phyloP scores from a whole-genome alignment of 192 early-diverging fungal species.

The Tieghemiomyces parasiticus region DNA sequence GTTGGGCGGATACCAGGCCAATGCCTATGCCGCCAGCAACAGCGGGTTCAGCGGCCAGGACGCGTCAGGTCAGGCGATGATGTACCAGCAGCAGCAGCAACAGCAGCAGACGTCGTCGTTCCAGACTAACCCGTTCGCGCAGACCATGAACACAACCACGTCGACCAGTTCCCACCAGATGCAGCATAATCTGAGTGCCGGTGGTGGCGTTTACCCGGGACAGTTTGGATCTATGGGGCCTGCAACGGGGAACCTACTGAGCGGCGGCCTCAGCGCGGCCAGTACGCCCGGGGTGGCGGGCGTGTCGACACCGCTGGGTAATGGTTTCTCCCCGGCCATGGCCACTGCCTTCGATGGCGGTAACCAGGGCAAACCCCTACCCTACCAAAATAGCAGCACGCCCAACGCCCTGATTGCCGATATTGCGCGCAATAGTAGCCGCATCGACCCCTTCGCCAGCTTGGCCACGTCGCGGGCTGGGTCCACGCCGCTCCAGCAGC shows the following conservation, averaged over 20 bases:
- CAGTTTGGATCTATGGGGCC: no score
- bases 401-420: slow-evolving; percentile 29
- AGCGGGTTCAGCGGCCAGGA: background rate
- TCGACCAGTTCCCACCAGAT: background rate
- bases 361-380: slow-evolving; percentile 22
- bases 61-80: background rate
- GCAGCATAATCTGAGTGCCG: background rate
- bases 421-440: slow-evolving; percentile 36
- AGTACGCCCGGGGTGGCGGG: background rate
- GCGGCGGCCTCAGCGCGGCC: background rate
- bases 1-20: background rate
- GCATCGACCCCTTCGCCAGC: slow-evolving; percentile 39
- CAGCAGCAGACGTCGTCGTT: background rate
- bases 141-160: background rate
- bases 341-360: slow-evolving; percentile 34
- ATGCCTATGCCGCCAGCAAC: background rate
- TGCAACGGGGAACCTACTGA: background rate
- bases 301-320: background rate
- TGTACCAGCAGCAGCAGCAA: slow-evolving; percentile 2
- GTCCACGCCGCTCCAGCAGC: background rate
- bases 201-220: background rate
- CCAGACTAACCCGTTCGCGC: slow-evolving; percentile 2
- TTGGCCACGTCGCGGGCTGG: slow-evolving; percentile 20
- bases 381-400: slow-evolving; percentile 21
- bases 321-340: slow-evolving; percentile 18